phyloP scores from a whole-genome alignment of 2,329 filamentous ascomycete species.

The Aspergillus brasiliensis region DNA sequence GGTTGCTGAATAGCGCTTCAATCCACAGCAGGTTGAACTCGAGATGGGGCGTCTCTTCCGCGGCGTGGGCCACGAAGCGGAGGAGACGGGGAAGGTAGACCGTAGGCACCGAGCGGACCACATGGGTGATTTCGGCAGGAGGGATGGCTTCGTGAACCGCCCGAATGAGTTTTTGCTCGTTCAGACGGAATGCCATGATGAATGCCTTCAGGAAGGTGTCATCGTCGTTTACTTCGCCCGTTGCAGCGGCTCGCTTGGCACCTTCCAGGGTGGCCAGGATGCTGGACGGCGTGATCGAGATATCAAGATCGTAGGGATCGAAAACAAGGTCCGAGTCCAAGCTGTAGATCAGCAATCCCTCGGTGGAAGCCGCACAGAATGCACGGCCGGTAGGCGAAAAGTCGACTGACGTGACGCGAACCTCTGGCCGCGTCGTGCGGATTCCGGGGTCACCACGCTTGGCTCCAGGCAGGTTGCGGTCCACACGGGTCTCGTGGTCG shows the following conservation, averaged over 20 bases:
- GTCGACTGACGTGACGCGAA: conserved; percentile 79
- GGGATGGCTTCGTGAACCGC: conserved; percentile 85
- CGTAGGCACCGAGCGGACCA: conserved; percentile 75
- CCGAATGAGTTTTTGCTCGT: conserved; percentile 78
- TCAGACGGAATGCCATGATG: conserved; percentile 96
- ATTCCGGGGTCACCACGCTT: conserved; percentile 83
- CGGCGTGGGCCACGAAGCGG: conserved; percentile 82
- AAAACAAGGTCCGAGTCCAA: conserved; percentile 83
- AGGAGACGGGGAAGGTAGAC: conserved; percentile 86
- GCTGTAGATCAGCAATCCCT: conserved; percentile 91
- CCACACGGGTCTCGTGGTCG: conserved; percentile 81
- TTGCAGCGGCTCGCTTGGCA: conserved; percentile 36
- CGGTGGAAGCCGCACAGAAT: conserved; percentile 93
- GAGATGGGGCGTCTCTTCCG: conserved; percentile 87
- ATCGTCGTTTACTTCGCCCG: conserved; percentile 63
- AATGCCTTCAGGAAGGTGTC: conserved; percentile 84
- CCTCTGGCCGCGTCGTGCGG: conserved; percentile 74
- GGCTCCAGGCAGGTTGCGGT: conserved; percentile 78
- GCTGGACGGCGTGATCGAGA: conserved; percentile 86
- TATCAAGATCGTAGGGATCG: conserved; percentile 93
- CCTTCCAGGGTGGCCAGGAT: conserved; percentile 71
- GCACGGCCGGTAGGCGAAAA: conserved; percentile 87
- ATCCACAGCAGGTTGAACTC: conserved; percentile 96
- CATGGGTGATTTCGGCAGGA: conserved; percentile 70
- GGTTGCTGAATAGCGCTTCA: conserved; percentile 74